Base-by-base conservation (phyloP, 805 yeast species). In the Candida nitratophila region DNA sequence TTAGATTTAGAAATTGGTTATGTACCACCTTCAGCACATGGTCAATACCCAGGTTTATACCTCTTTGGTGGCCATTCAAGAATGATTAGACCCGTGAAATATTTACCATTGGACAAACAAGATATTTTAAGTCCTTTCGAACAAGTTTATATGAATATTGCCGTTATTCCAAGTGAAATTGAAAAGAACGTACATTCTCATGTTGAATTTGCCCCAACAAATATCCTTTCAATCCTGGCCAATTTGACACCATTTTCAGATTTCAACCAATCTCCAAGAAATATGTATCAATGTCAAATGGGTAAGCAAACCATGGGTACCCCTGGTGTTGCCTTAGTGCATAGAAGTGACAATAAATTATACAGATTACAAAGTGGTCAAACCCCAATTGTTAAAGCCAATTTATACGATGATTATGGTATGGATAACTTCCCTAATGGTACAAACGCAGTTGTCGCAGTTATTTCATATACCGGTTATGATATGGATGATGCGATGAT, bases 401-500 rank as follows among this genome's bases (percentile, higher is more conserved):
- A 81, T 52, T 70, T 91, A 48, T 93, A 90, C 59, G 98, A 93
- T 61, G 95, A 89, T 34, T 93, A 90, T 60, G 99, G 98, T 38
- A 83, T 93, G 88, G 99, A 93, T 65, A 88, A 89, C 64, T 93
- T 88, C 80, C 99, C 99, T 53, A 93, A 93, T 61, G 99, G 99
- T 63, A 88, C 86, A 50, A 93, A 93, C 61, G 99, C 99, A 3
- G 96, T 93, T 47, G 99, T 93, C 50, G 99, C 99, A 0, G 99
- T 93, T 54, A 93, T 93, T 60, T 90, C 99, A 0, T 93, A 93
- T 65, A 93, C 99, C 1, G 99, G 99, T 55, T 93, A 93, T 62
- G 99, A 93, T 86, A 93, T 93, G 98, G 99, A 93, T 70, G 99
- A 93, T 67, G 99, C 99, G 61, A 91, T 93, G 98, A 93, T 93